Evolutionary conservation across 352 stramenopile genomes (phyloP), one percentile per base, ranked within the genome.

Genomic region (Pythium folliculosum): DNA sequence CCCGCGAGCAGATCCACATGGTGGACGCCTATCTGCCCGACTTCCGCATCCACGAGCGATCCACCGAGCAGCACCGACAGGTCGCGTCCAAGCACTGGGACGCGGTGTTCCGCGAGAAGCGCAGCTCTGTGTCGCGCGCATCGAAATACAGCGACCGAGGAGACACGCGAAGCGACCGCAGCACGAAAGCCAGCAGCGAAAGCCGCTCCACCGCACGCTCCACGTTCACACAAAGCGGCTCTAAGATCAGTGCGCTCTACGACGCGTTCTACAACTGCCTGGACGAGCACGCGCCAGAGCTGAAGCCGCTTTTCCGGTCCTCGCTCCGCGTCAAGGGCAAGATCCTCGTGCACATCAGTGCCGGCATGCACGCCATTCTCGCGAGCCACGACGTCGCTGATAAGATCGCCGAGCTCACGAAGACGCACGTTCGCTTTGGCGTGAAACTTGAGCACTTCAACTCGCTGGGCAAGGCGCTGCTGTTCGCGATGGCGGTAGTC

Each of bases 391-490:
- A 82, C 16, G 71, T 97, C 14, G 77, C 83, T 3, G 76, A 92
- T 27, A 75, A 89, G 48, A 75, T 97, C 62, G 66, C 92, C 14
- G 64, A 71, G 57, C 65, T 83, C 30, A 77, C 92, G 8, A 92
- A 79, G 5, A 88, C 81, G 1, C 91, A 91, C 40, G 78, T 97
- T 25, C 90, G 80, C 55, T 81, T 84, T 50, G 91, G 96, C 37
- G 90, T 98, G 21, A 71, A 97, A 19, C 67, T 89, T 30, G 84
- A 96, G 37, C 81, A 88, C 47, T 97, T 96, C 81, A 95, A 97
- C 44, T 77, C 85, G 16, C 73, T 98, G 16, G 92, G 96, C 3
- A 86, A 92, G 50, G 89, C 86, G 22, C 83, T 98, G 17, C 73
- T 98, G 37, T 71, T 72, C 22, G 57, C 57, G 3, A 64, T 64